Base-by-base conservation (phyloP, 148 eudicot species). In the Silene latifolia region DNA sequence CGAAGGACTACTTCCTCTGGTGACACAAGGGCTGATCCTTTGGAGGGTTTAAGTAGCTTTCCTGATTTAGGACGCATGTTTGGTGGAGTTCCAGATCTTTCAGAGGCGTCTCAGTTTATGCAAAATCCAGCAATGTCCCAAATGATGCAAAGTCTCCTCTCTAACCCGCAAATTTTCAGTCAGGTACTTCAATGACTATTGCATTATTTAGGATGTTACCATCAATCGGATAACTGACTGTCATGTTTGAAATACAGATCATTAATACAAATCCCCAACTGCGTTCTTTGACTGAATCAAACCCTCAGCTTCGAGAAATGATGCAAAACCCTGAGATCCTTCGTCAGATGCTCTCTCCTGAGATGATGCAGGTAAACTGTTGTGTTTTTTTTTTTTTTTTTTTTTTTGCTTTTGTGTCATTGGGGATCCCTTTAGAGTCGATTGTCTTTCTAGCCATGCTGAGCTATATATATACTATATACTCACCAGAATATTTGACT, bases 71-170 rank as follows among this genome's bases (percentile, higher is more conserved):
- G 85, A 57, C 81, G 67, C 66, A 82, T 81, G 83, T 53, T 81
- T 79, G 87, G 89, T 77, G 87, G 84, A 65, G 74, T 82, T 72
- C 85, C 89, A 20, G 92, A 89, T 81, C 82, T 96, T 63, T 81
- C 96, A 66, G 46, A 80, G 63, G 51, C 86, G 83, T 80, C 75
- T 77, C 92, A 93, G 69, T 67, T 93, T 20, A 39, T 93, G 90
- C 93, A 90, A 87, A 89, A 90, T 82, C 98, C 98, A 39, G 96
- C 93, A 65, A 82, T 93, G 72, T 82, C 98, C 18, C 98, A 93
- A 86, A 91, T 93, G 96, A 91, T 89, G 92, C 98, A 91, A 67
- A 91, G 87, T 81, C 72, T 93, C 63, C 86, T 93, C 63, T 93
- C 98, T 15, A 88, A 91, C 78, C 98, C 98, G 67, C 87, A 93